These are phyloP conservation scores for Rhododendron ferrugineum DNA, from an alignment of 148 eudicot genomes.

Conservation along the genomic window DNA sequence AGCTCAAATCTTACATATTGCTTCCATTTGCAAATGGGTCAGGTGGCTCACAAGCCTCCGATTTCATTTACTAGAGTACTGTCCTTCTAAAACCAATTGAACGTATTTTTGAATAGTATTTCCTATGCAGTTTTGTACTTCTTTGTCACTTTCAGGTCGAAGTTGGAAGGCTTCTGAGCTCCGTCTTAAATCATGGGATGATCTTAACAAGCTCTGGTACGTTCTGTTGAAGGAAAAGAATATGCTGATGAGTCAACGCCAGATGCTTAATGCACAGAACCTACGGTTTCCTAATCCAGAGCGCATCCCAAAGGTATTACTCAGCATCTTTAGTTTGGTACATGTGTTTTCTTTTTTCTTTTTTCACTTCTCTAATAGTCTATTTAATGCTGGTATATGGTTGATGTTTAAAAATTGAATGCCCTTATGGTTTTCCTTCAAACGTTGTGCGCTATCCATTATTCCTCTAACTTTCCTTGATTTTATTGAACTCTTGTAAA, in stretches of 20 bases:
- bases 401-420: not conserved
- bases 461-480: not conserved
- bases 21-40: not conserved
- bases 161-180: constrained; percentile 91
- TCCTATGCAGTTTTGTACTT: not conserved
- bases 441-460: not conserved
- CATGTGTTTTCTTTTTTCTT: not conserved
- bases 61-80: not conserved
- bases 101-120: not conserved
- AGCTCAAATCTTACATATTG: not conserved
- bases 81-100: not conserved
- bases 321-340: not conserved
- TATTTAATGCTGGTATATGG: not conserved
- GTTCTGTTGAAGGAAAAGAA: constrained; percentile 86
- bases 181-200: constrained; percentile 94
- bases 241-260: constrained; percentile 90
- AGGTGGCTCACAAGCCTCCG: not conserved
- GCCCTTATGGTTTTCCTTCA: not conserved
- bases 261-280: constrained; percentile 89
- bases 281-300: constrained; percentile 82
- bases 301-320: constrained; percentile 70
- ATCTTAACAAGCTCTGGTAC: constrained; percentile 87
- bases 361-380: not conserved
- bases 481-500: not conserved
- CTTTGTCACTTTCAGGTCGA: constrained; percentile 44